These are phyloP conservation scores for Akanthomyces dipterigenus DNA, from an alignment of 2,329 filamentous ascomycete species.

Conservation along the genomic window DNA sequence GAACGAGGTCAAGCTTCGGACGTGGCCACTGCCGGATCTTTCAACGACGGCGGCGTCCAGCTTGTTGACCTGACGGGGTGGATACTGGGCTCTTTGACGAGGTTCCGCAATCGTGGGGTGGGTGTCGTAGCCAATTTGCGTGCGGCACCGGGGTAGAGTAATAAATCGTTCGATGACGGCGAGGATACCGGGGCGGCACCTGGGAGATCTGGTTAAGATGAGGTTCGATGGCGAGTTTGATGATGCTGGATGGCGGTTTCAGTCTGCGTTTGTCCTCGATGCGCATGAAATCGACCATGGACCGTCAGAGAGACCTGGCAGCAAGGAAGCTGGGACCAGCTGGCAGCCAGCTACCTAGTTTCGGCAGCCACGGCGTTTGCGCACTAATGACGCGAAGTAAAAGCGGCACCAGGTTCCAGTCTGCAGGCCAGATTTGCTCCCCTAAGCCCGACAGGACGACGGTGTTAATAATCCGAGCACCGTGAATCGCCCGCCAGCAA, in stretches of 20 bases:
- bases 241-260: background rate
- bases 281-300: background rate
- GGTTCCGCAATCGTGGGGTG: constrained; percentile 13
- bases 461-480: constrained; percentile 1
- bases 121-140: background rate
- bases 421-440: background rate
- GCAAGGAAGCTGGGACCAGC: background rate
- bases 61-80: constrained; percentile 7
- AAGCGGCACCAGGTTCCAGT: constrained; percentile 7
- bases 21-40: constrained; percentile 1
- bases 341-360: background rate
- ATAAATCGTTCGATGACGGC: background rate
- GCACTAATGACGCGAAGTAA: background rate
- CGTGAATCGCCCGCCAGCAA: background rate
- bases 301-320: background rate
- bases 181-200: background rate
- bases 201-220: background rate
- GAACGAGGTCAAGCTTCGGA: background rate
- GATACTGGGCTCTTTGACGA: constrained; percentile 6
- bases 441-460: background rate
- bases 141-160: background rate
- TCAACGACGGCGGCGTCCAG: background rate
- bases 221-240: background rate
- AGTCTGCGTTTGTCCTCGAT: background rate
- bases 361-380: constrained; percentile 5